A percentile compares a stretch with the other conserved stretches of the same genome.
phyloP scores from a whole-genome alignment of 1,139 yeast species.

The Entelexis paramagnoliae region DNA sequence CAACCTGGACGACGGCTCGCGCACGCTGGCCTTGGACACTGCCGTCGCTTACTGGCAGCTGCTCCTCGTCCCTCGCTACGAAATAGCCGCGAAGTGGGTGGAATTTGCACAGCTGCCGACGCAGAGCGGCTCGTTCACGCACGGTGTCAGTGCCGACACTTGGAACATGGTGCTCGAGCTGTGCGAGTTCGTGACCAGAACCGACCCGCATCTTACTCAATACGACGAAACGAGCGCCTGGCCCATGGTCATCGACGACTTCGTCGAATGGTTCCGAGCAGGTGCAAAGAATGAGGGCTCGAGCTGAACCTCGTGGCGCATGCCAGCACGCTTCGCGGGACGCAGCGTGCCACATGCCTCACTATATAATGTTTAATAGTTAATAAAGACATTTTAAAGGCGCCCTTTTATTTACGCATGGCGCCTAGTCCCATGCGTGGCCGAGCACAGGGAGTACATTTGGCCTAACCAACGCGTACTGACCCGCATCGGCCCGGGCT shows the following conservation, averaged over 20 bases:
- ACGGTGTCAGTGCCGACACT: conserved; percentile 54
- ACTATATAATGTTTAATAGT: too few species aligned
- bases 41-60: conserved; percentile 74
- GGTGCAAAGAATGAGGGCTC: background rate
- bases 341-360: too few species aligned
- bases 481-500: too few species aligned
- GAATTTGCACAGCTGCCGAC: conserved; percentile 32
- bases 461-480: too few species aligned
- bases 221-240: conserved; percentile 81
- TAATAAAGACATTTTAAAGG: too few species aligned
- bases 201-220: conserved; percentile 42
- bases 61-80: conserved; percentile 38
- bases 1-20: conserved; percentile 51
- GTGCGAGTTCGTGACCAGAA: conserved; percentile 39
- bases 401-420: too few species aligned
- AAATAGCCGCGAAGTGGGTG: conserved; percentile 43
- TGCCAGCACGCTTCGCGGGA: background rate
- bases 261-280: conserved; percentile 40
- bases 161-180: conserved; percentile 80
- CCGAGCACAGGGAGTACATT: too few species aligned
- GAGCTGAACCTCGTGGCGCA: background rate
- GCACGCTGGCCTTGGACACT: conserved; percentile 49
- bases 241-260: conserved; percentile 85
- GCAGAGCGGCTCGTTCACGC: conserved; percentile 23
- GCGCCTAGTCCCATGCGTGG: too few species aligned